These are phyloP conservation scores for Microcera coccophila DNA, from an alignment of 2,329 filamentous ascomycete species.

Conservation along the genomic window DNA sequence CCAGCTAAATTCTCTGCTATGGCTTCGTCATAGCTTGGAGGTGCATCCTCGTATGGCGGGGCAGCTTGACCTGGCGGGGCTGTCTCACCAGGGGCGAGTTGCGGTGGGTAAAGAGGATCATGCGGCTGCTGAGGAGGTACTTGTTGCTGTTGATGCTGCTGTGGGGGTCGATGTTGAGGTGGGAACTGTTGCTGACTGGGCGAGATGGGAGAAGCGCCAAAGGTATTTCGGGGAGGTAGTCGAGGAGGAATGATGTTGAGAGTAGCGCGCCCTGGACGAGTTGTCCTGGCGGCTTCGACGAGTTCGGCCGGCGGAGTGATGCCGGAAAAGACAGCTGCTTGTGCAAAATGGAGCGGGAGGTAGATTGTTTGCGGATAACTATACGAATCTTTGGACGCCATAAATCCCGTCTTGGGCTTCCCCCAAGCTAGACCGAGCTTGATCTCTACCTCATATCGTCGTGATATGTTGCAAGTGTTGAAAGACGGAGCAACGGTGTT, in stretches of 20 bases:
- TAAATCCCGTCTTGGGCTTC: slow-evolving; percentile 40
- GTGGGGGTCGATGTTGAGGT: slow-evolving; percentile 20
- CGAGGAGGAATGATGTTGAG: slow-evolving; percentile 30
- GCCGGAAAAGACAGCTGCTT: slow-evolving; percentile 78
- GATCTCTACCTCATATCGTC: slow-evolving; percentile 80
- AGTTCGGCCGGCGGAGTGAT: slow-evolving; percentile 77
- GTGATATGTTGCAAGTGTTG: slow-evolving; percentile 78
- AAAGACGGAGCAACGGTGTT: slow-evolving; percentile 87
- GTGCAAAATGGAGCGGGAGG: slow-evolving; percentile 71
- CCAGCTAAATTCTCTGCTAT: slow-evolving; percentile 70
- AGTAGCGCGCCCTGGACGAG: slow-evolving; percentile 39
- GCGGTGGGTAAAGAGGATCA: slow-evolving; percentile 57
- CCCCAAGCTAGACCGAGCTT: slow-evolving; percentile 75
- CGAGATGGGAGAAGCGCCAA: not conserved
- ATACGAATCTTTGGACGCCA: slow-evolving; percentile 20
- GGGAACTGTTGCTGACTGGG: not conserved
- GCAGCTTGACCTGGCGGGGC: slow-evolving; percentile 40
- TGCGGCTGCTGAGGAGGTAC: slow-evolving; percentile 30
- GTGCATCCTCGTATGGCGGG: slow-evolving; percentile 66
- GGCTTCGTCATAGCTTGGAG: slow-evolving; percentile 91
- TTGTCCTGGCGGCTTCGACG: slow-evolving; percentile 52
- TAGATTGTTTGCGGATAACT: slow-evolving; percentile 64
- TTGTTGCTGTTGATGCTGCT: slow-evolving; percentile 18
- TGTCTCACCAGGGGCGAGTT: slow-evolving; percentile 43
- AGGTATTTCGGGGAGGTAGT: slow-evolving; percentile 29